Evolutionary conservation across 1,284 basidiomycete genomes (phyloP).

Genomic region (Fistulinella cinereoalba): DNA sequence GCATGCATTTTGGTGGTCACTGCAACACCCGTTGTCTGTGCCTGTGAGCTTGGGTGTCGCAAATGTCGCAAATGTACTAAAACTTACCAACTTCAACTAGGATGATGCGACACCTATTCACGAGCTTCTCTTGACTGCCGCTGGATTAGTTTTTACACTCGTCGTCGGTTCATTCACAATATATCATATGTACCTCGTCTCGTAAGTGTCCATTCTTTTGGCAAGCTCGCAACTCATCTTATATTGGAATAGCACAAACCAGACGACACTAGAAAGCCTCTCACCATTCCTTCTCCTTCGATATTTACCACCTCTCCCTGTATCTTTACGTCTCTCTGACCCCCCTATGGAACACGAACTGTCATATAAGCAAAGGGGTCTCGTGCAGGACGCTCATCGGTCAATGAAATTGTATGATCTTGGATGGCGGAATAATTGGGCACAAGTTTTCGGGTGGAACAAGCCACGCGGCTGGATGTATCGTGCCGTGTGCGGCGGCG

Average conservation of each 20-base stretch:
- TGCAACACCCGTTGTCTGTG: slow-evolving; percentile 56
- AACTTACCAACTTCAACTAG: slow-evolving; percentile 34
- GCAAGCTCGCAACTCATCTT: slow-evolving; percentile 1
- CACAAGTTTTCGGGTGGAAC: slow-evolving; percentile 60
- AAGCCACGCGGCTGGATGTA: slow-evolving; percentile 48
- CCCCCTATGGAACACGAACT: slow-evolving; percentile 78
- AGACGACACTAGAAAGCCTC: slow-evolving; percentile 81
- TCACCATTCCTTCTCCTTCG: slow-evolving; percentile 74
- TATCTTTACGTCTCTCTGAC: slow-evolving; percentile 51
- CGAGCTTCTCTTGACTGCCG: slow-evolving; percentile 61
- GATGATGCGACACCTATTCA: slow-evolving; percentile 69
- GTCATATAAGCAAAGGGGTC: slow-evolving; percentile 61
- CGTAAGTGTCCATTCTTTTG: slow-evolving; percentile 48
- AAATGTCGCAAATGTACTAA: neutral
- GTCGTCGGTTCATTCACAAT: slow-evolving; percentile 73
- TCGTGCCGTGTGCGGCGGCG: slow-evolving; percentile 57
- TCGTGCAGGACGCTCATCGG: slow-evolving; percentile 66
- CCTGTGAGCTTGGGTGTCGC: slow-evolving; percentile 45
- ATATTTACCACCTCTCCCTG: slow-evolving; percentile 59
- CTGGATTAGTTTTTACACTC: slow-evolving; percentile 61
- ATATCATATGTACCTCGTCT: slow-evolving; percentile 79
- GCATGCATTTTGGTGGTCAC: slow-evolving; percentile 62
- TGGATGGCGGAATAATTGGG: slow-evolving; percentile 72
- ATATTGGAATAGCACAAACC: slow-evolving; percentile 63
- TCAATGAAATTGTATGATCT: slow-evolving; percentile 72